Evolutionary conservation across 495 filamentous ascomycete genomes (phyloP), one percentile per base, ranked within the genome.

Genomic region (Geopyxis carbonaria): DNA sequence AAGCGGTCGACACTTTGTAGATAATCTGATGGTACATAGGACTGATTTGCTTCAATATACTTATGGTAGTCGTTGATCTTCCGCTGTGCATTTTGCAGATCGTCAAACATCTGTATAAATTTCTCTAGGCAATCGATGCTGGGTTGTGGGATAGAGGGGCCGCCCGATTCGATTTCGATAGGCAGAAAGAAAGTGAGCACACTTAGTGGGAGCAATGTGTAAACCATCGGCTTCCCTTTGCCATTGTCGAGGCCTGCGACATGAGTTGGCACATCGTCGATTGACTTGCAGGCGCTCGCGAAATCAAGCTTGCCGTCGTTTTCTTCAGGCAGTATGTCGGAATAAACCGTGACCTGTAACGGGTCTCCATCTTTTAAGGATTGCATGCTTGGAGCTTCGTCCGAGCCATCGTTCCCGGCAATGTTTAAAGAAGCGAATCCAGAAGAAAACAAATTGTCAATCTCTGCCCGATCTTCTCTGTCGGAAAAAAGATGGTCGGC

Each of bases 161-260:
- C 48, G 5, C 32, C 6, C 2, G 18, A 24, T 3, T 11, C 36
- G 22, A 16, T 19, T 5, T 31, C 10, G 21, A n/a, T 8, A 9
- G 7, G 23, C 13, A 54, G 15, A 18, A 45, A 28, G 13, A 7
- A 21, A 0, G 20, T 14, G 4, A 59, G 45, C 29, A 50, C 45
- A 3, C 25, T 16, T 15, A 58, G 21, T 3, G 56, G 53, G 2
- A 57, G 18, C 5, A 58, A 40, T 2, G 31, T 44, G 18, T 58
- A 60, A 1, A 34, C 9, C 1, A 60, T 24, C 7, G 57, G 54
- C 14, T 46, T 35, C 21, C 57, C 57, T 29, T 44, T 51, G 14
- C 47, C 57, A 15, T 29, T 23, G 18, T 57, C 48, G 0, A 5
- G 24, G 4, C 15, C n/a, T 2, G 22, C 4, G 5, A 40, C 31